phyloP scores from a whole-genome alignment of 768 basidiomycete species.

The Xerocomellus intermedius region DNA sequence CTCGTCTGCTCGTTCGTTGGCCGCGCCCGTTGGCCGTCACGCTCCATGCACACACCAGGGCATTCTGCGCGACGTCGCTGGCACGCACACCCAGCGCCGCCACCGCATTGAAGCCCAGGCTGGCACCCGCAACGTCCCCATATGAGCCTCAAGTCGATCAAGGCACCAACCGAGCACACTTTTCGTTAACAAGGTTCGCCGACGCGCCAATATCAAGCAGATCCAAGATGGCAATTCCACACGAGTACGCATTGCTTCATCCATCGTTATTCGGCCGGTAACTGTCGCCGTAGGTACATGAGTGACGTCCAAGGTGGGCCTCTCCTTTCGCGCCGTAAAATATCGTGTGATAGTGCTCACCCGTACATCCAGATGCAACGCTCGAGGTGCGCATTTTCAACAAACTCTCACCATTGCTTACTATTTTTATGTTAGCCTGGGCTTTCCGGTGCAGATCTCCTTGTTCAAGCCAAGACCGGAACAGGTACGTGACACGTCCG shows the following conservation, averaged over 20 bases:
- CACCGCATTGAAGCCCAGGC: slow-evolving; percentile 8
- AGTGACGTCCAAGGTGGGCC: slow-evolving; percentile 47
- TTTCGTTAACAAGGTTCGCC: slow-evolving; percentile 27
- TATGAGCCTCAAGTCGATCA: slow-evolving; percentile 15
- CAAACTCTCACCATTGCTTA: neutral
- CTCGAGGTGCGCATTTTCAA: slow-evolving; percentile 30
- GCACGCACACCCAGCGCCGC: slow-evolving; percentile 9
- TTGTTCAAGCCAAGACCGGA: slow-evolving; percentile 57
- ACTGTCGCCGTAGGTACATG: slow-evolving; percentile 36
- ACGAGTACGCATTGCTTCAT: slow-evolving; percentile 37
- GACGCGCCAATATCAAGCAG: slow-evolving; percentile 37
- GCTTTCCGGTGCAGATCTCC: slow-evolving; percentile 43
- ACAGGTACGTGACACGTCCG: slow-evolving; percentile 45
- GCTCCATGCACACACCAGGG: slow-evolving; percentile 11
- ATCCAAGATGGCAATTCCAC: slow-evolving; percentile 41
- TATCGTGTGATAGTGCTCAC: neutral
- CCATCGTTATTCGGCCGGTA: neutral
- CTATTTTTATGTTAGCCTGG: slow-evolving; percentile 29
- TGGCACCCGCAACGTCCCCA: neutral
- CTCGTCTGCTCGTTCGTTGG: slow-evolving; percentile 27
- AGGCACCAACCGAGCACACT: slow-evolving; percentile 25
- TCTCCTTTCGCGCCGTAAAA: neutral
- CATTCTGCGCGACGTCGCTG: slow-evolving; percentile 13
- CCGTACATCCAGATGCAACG: slow-evolving; percentile 36
- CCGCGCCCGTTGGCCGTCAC: slow-evolving; percentile 15